Evolutionary conservation across 306 rosid species (phyloP).

Genomic region (Mucuna pruriens): DNA sequence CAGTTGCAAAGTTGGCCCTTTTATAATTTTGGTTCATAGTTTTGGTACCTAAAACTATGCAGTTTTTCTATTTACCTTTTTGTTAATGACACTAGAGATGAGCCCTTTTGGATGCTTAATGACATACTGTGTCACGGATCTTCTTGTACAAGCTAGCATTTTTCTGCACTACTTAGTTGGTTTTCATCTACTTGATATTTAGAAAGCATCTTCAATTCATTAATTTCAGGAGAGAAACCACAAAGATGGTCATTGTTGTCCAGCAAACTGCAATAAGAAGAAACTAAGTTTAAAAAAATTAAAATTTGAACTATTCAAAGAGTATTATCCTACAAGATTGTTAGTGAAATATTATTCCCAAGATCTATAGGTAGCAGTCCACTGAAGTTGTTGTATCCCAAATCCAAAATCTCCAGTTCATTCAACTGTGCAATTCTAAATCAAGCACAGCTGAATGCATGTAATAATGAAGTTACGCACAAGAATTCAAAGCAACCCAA

Average conservation of each 20-base stretch:
- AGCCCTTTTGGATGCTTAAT: conserved; percentile 36
- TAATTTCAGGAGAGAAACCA: conserved; percentile 65
- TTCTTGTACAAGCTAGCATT: conserved; percentile 50
- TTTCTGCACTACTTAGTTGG: conserved; percentile 47
- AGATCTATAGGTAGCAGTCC: conserved; percentile 67
- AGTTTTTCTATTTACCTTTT: too few species aligned
- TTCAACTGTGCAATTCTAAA: conserved; percentile 52
- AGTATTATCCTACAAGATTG: conserved; percentile 69
- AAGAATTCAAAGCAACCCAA: background rate
- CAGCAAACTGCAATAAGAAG: conserved; percentile 63
- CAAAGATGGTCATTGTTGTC: conserved; percentile 75
- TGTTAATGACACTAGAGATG: background rate
- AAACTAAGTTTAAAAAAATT: conserved; percentile 26
- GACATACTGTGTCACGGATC: conserved; percentile 55
- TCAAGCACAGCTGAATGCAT: background rate
- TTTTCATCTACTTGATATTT: conserved; percentile 77
- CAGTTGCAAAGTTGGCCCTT: too few species aligned
- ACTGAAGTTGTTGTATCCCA: conserved; percentile 86
- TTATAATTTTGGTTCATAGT: too few species aligned
- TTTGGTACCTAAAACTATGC: too few species aligned
- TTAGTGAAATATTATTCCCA: conserved; percentile 65
- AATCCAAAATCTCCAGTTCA: conserved; percentile 83
- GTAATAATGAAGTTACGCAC: background rate
- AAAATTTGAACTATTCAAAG: conserved; percentile 20
- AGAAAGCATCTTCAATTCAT: conserved; percentile 57